Evolutionary conservation across 257 asterid genomes (phyloP).

Genomic region (Petunia secreta): DNA sequence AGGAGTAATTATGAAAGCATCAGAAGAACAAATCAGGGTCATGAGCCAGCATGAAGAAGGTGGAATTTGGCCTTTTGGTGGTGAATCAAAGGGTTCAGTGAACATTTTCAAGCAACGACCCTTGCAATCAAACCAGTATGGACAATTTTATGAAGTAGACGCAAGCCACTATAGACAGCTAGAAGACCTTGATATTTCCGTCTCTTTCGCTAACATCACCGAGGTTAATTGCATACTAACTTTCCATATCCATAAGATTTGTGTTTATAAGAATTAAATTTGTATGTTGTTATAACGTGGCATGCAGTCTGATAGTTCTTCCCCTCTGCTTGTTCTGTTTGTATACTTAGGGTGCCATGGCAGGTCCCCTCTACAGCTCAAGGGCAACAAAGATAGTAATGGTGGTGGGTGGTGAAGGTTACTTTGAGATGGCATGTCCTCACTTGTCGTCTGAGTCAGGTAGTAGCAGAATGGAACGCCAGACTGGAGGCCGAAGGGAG

Average conservation of each 20-base stretch:
- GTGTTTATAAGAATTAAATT: background rate
- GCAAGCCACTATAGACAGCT: slow-evolving; percentile 41
- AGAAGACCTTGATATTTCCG: slow-evolving; percentile 44
- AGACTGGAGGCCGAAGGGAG: slow-evolving; percentile 5
- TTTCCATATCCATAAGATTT: background rate
- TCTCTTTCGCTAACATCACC: slow-evolving; percentile 56
- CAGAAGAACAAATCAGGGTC: slow-evolving; percentile 58
- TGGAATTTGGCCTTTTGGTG: slow-evolving; percentile 69
- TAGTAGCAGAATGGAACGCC: background rate
- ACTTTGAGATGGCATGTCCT: slow-evolving; percentile 77
- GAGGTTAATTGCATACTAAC: slow-evolving; percentile 32
- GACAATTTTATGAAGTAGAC: slow-evolving; percentile 56
- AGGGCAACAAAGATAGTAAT: slow-evolving; percentile 46
- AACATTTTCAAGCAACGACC: slow-evolving; percentile 50
- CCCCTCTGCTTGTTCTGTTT: background rate
- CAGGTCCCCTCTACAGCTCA: slow-evolving; percentile 54
- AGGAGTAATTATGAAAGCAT: slow-evolving; percentile 56
- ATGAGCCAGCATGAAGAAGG: slow-evolving; percentile 61
- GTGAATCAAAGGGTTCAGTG: slow-evolving; percentile 43
- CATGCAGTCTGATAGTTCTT: background rate
- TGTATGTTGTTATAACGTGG: no score
- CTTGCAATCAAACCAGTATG: slow-evolving; percentile 49
- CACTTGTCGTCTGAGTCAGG: slow-evolving; percentile 42
- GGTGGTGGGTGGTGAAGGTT: slow-evolving; percentile 63
- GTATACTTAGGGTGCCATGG: slow-evolving; percentile 66